Conservation (phyloP, 257 asterid genomes). For the Prunella vulgaris region DNA sequence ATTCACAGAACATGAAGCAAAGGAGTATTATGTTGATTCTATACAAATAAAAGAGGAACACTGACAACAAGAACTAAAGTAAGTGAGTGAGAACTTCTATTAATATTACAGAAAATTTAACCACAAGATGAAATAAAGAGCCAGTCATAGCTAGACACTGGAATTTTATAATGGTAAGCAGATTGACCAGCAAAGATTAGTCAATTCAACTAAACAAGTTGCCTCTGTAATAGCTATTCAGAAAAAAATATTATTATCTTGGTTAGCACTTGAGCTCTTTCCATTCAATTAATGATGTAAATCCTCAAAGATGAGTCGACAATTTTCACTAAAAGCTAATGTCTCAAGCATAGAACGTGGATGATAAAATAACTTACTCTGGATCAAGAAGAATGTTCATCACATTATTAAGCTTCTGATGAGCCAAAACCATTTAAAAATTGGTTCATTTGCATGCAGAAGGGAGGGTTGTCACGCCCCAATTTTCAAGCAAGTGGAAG, state of each 20-base stretch:
- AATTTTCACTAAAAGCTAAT: background rate
- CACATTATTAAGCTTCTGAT: background rate
- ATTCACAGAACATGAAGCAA: background rate
- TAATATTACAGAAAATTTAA: background rate
- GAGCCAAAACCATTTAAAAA: background rate
- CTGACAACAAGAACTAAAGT: background rate
- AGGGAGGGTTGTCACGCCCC: no score
- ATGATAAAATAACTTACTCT: background rate
- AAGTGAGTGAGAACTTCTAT: background rate
- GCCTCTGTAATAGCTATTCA: background rate
- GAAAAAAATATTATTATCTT: background rate
- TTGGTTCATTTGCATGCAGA: background rate
- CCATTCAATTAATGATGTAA: background rate
- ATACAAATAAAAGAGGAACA: background rate
- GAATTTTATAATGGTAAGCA: background rate
- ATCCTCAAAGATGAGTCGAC: background rate
- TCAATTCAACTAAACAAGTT: background rate
- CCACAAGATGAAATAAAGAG: background rate
- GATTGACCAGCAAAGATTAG: background rate
- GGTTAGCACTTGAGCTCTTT: constrained; percentile 3
- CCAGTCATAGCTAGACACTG: background rate
- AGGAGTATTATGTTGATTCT: background rate
- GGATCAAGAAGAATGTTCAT: background rate
- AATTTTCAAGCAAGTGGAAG: no score
- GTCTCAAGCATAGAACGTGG: background rate